Percentiles rank a stretch among this genome's conserved stretches.
Evolutionary conservation across 257 asterid genomes (phyloP).

Genomic region (Ilex asprella): DNA sequence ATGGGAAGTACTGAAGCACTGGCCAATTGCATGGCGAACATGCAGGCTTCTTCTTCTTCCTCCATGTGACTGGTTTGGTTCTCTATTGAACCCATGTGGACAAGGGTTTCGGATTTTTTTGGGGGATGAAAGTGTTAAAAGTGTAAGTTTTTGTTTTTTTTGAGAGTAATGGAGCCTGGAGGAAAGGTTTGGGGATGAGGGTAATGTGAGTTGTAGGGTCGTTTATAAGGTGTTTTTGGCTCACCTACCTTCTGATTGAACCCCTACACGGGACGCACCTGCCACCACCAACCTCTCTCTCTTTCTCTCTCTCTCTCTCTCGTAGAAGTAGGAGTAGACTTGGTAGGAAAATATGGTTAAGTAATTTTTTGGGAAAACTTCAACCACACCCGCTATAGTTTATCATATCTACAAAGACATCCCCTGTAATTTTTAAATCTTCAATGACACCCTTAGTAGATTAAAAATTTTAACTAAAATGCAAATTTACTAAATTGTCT

Average conservation of each 20-base stretch:
- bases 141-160: too few relatives aligned
- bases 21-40: slow-evolving; percentile 62
- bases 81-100: slow-evolving; percentile 30
- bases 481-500: too few relatives aligned
- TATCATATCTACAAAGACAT: too few relatives aligned
- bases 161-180: not conserved
- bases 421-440: too few relatives aligned
- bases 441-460: too few relatives aligned
- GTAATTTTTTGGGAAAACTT: too few relatives aligned
- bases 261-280: not conserved
- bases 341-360: too few relatives aligned
- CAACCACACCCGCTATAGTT: too few relatives aligned
- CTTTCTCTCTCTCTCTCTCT: too few relatives aligned
- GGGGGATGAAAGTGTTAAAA: not conserved
- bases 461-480: too few relatives aligned
- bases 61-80: slow-evolving; percentile 10
- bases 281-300: not conserved
- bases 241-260: slow-evolving; percentile 13
- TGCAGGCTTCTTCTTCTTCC: slow-evolving; percentile 37
- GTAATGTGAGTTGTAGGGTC: not conserved
- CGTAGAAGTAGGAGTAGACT: too few relatives aligned
- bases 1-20: slow-evolving; percentile 69
- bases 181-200: not conserved
- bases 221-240: slow-evolving; percentile 18
- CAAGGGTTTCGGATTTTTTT: not conserved